Conservation (phyloP, 345 rosid species). For the Abelmoschus esculentus region DNA sequence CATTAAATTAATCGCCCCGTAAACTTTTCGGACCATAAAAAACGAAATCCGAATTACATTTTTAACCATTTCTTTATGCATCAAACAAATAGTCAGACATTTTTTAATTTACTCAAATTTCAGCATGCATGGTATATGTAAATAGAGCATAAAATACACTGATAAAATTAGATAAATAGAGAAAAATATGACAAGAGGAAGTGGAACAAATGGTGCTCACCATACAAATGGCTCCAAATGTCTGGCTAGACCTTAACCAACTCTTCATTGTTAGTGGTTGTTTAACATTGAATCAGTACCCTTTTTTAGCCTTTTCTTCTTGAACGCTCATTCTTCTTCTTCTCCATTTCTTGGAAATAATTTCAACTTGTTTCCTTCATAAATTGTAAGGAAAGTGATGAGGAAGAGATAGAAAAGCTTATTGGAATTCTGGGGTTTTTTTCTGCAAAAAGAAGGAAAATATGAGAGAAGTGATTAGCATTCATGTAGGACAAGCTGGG, state of each 20-base stretch:
- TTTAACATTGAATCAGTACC: background rate
- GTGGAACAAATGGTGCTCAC: too few species aligned
- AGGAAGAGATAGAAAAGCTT: background rate
- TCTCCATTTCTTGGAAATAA: background rate
- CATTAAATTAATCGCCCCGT: too few species aligned
- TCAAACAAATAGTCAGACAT: too few species aligned
- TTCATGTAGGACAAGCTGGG: slow-evolving; percentile 1
- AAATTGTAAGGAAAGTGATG: background rate
- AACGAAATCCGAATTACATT: too few species aligned
- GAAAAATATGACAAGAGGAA: too few species aligned
- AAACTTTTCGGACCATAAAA: too few species aligned
- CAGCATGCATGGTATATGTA: too few species aligned
- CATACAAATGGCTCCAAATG: background rate
- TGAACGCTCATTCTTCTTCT: background rate
- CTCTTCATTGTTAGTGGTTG: background rate
- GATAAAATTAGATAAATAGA: too few species aligned
- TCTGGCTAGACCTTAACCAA: background rate
- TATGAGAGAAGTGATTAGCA: background rate
- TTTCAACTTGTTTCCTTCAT: background rate
- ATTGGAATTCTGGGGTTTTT: background rate
- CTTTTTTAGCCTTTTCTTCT: background rate
- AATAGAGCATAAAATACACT: too few species aligned
- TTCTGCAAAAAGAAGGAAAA: background rate
- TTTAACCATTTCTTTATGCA: too few species aligned
- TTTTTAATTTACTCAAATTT: too few species aligned